Evolutionary conservation across 2,329 filamentous ascomycete species (phyloP), one percentile per base, ranked within the genome.

Genomic region (Hysterium pulicare): DNA sequence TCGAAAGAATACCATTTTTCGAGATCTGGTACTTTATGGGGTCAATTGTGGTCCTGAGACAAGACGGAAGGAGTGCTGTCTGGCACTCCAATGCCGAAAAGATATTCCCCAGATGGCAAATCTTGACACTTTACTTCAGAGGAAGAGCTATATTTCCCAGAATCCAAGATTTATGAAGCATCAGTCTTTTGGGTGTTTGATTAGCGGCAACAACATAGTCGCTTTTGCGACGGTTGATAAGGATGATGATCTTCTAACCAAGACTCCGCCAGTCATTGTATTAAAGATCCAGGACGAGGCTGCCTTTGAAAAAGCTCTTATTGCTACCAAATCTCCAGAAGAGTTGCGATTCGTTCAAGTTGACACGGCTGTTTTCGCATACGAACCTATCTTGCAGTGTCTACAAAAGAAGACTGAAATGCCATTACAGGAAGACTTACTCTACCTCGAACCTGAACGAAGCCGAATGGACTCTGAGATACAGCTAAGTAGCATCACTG

Each of bases 361-460:
- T 0, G 76, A 86, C 32, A 83, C 84, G 0, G 71, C 84, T 0
- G 73, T 83, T 0, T 89, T 87, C 55, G 80, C 84, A 0, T 87
- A 82, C 42, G 81, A 87, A 41, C 85, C 85, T 0, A 72, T 89
- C 1, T 58, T 89, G 4, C 62, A 74, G 36, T 72, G 77, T 1
- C 66, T 89, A 1, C 75, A 86, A 55, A 62, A 69, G 0, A 78
- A 80, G 19, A 66, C 57, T 0, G 72, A 81, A 2, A 41, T 87
- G 0, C 77, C 83, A 0, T 65, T 89, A 0, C 67, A 76, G 3
- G 58, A 77, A 2, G 68, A 77, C 23, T 53, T 86, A 0, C 61
- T 86, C 2, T 54, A 61, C 7, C 33, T 50, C 15, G 38, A 41
- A 2, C 42, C 52, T 10, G 45, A 42, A 7, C 46, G 51, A 9